These are phyloP conservation scores for Botrytis fragariae DNA, from an alignment of 2,329 filamentous ascomycete genomes.

Conservation along the genomic window DNA sequence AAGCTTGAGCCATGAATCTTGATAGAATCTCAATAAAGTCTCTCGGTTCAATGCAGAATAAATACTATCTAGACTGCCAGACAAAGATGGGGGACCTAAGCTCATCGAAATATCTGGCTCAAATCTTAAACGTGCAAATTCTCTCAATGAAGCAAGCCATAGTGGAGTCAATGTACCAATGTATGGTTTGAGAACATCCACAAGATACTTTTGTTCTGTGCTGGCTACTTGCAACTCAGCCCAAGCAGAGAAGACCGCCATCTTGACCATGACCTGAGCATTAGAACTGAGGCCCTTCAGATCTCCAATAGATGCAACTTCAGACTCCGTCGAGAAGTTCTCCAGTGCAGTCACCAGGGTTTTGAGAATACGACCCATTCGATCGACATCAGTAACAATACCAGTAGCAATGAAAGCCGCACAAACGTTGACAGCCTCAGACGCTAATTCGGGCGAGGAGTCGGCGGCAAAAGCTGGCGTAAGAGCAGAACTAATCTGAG, in stretches of 20 bases:
- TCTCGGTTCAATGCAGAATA: constrained; percentile 94
- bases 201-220: constrained; percentile 83
- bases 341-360: constrained; percentile 86
- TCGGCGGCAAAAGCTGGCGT: constrained; percentile 95
- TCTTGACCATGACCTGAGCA: constrained; percentile 97
- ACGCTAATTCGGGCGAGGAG: constrained; percentile 91
- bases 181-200: constrained; percentile 85
- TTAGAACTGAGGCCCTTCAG: constrained; percentile 91
- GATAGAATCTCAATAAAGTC: constrained; percentile 91
- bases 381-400: constrained; percentile 93
- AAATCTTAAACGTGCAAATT: constrained; percentile 89
- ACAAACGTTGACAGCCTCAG: constrained; percentile 94
- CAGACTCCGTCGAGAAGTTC: constrained; percentile 79
- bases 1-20: constrained; percentile 93
- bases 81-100: constrained; percentile 74
- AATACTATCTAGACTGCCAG: constrained; percentile 85
- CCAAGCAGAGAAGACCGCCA: constrained; percentile 96
- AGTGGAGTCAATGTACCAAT: constrained; percentile 86
- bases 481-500: constrained; percentile 93
- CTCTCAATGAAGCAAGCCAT: constrained; percentile 88
- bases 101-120: constrained; percentile 97
- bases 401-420: constrained; percentile 97
- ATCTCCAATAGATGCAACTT: constrained; percentile 87
- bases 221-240: constrained; percentile 95
- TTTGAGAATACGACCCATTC: constrained; percentile 98